Conservation (phyloP, 371 early-diverging fungal genomes). For the Phascolomyces articulosus region DNA sequence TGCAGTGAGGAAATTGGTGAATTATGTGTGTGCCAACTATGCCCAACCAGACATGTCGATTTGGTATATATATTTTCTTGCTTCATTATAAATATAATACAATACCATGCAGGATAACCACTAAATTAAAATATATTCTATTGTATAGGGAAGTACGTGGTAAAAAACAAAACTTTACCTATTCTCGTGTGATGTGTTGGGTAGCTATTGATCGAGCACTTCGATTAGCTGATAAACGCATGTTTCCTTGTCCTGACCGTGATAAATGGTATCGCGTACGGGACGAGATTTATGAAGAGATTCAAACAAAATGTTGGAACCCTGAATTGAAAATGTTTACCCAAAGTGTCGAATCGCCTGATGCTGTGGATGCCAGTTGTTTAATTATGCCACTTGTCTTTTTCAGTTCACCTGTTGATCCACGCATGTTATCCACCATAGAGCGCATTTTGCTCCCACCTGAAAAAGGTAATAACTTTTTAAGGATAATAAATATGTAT, state of each 20-base stretch:
- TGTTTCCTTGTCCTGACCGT: constrained; percentile 71
- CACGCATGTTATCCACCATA: constrained; percentile 75
- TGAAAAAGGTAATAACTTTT: constrained; percentile 55
- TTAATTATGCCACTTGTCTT: constrained; percentile 86
- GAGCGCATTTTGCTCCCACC: constrained; percentile 68
- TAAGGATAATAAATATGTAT: no score
- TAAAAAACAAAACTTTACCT: constrained; percentile 68
- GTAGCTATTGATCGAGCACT: constrained; percentile 79
- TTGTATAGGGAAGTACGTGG: constrained; percentile 66
- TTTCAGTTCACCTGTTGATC: constrained; percentile 76
- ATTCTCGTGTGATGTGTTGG: constrained; percentile 85
- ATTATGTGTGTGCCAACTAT: constrained; percentile 75
- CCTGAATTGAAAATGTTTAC: constrained; percentile 56
- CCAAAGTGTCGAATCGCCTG: constrained; percentile 68
- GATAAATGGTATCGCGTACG: constrained; percentile 61
- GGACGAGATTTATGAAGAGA: constrained; percentile 73
- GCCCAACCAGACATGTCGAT: constrained; percentile 76
- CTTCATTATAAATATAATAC: neutral
- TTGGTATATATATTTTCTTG: constrained; percentile 44
- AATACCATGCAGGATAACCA: no score
- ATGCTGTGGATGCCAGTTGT: constrained; percentile 70
- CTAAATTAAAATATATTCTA: neutral
- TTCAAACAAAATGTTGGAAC: constrained; percentile 75
- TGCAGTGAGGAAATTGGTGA: constrained; percentile 62
- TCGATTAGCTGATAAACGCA: constrained; percentile 77